Conservation (phyloP, 768 basidiomycete genomes). For the Rhizopogon vesiculosus region DNA sequence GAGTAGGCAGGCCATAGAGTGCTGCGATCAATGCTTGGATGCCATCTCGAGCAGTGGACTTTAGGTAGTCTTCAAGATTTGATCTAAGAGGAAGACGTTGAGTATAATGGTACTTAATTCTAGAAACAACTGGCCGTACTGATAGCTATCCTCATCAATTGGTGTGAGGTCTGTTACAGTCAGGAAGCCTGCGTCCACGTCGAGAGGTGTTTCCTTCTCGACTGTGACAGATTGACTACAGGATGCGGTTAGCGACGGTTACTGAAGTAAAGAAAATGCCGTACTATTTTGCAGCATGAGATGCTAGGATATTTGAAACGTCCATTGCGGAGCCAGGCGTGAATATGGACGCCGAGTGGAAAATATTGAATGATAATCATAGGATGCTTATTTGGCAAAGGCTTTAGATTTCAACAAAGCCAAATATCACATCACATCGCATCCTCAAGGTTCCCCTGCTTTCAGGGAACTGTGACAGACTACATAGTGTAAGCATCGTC, state of each 20-base stretch:
- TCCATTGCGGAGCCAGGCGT: constrained; percentile 51
- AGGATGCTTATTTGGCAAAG: constrained; percentile 5
- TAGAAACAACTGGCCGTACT: constrained; percentile 37
- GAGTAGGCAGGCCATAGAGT: constrained; percentile 80
- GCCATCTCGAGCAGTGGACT: constrained; percentile 73
- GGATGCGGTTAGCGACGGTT: neutral
- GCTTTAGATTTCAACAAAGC: constrained; percentile 16
- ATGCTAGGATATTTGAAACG: constrained; percentile 74
- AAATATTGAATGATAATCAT: neutral
- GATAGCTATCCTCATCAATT: constrained; percentile 80
- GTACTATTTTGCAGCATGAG: constrained; percentile 69
- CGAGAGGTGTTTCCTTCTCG: constrained; percentile 76
- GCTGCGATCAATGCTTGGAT: constrained; percentile 74
- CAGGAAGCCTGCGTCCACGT: constrained; percentile 78
- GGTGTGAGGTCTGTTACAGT: constrained; percentile 86
- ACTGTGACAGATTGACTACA: constrained; percentile 61
- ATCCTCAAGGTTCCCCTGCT: neutral
- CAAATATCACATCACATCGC: constrained; percentile 11
- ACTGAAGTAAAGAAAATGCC: constrained; percentile 18
- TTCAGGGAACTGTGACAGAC: no score
- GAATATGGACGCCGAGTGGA: neutral
- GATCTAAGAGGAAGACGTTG: constrained; percentile 37
- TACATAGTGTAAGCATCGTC: no score
- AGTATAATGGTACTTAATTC: neutral
- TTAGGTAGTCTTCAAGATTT: constrained; percentile 78